phyloP scores from a whole-genome alignment of 169 alveolate genomes.

The Plasmodium ovale region DNA sequence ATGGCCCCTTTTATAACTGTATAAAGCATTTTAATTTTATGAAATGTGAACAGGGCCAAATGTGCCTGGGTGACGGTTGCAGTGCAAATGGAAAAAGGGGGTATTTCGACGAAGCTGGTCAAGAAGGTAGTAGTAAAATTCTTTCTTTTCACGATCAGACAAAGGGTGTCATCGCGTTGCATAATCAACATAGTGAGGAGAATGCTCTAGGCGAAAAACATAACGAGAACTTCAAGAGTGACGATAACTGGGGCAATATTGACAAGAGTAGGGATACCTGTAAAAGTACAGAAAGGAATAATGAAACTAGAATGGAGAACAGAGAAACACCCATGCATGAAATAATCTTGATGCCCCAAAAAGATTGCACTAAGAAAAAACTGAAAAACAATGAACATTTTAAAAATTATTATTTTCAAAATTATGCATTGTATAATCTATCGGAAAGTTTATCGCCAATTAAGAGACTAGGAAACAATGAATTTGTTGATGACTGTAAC shows the following conservation, averaged over 20 bases:
- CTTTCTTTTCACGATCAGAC: not conserved
- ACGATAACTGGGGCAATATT: not conserved
- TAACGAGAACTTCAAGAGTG: not conserved
- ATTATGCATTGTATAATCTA: slow-evolving; percentile 6
- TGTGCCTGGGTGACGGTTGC: not conserved
- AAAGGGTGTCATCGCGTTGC: not conserved
- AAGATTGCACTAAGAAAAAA: slow-evolving; percentile 15
- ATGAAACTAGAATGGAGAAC: not conserved
- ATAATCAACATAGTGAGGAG: no score
- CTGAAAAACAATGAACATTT: slow-evolving; percentile 6
- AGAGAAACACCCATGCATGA: no score
- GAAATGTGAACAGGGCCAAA: not conserved
- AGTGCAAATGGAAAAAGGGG: not conserved
- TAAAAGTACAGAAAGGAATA: not conserved
- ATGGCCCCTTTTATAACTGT: slow-evolving; percentile 27
- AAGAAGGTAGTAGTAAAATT: not conserved
- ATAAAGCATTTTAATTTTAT: slow-evolving; percentile 15
- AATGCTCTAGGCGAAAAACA: not conserved
- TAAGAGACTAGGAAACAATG: slow-evolving; percentile 4
- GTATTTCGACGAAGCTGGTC: not conserved
- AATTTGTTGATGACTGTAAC: slow-evolving; percentile 32
- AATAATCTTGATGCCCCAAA: not conserved
- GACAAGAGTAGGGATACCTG: not conserved
- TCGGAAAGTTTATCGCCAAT: slow-evolving; percentile 55
- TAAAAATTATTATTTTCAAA: slow-evolving; percentile 31